Conservation (phyloP, 257 asterid genomes). For the Mitragyna speciosa region DNA sequence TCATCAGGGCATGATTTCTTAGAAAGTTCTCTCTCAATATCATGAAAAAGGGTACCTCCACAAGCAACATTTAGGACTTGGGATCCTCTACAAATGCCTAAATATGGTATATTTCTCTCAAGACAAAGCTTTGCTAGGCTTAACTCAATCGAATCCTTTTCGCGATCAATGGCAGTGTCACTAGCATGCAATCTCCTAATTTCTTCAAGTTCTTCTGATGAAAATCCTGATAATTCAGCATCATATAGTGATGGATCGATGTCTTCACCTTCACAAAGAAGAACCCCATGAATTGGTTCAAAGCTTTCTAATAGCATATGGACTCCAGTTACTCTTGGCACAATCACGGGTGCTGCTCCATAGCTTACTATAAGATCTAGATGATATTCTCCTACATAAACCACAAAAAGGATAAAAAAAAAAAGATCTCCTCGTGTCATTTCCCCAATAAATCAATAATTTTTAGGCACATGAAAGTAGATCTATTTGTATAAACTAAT, state of each 20-base stretch:
- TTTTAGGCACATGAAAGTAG: no score
- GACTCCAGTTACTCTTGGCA: conserved; percentile 79
- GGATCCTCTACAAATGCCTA: conserved; percentile 90
- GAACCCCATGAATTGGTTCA: conserved; percentile 88
- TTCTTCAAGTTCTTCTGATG: conserved; percentile 64
- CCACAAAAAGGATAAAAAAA: neutral
- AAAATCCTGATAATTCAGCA: conserved; percentile 42
- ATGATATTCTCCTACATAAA: conserved; percentile 68
- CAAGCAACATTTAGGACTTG: conserved; percentile 89
- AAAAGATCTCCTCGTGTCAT: neutral
- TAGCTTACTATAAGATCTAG: conserved; percentile 73
- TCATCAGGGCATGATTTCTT: conserved; percentile 22
- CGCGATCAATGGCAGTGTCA: conserved; percentile 71
- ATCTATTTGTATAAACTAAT: no score
- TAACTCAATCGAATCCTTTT: conserved; percentile 78
- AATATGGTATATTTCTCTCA: conserved; percentile 77
- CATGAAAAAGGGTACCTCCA: conserved; percentile 89
- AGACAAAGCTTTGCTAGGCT: conserved; percentile 79
- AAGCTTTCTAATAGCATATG: conserved; percentile 68
- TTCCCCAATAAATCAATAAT: neutral
- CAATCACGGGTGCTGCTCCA: conserved; percentile 81
- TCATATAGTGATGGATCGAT: conserved; percentile 76
- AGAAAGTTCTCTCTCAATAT: conserved; percentile 55
- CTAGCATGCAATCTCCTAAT: conserved; percentile 54
- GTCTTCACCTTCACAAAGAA: conserved; percentile 90